A percentile compares a stretch with the other conserved stretches of the same genome.
phyloP scores from a whole-genome alignment of 179 eudicot genomes.

The Camellia oleifera region DNA sequence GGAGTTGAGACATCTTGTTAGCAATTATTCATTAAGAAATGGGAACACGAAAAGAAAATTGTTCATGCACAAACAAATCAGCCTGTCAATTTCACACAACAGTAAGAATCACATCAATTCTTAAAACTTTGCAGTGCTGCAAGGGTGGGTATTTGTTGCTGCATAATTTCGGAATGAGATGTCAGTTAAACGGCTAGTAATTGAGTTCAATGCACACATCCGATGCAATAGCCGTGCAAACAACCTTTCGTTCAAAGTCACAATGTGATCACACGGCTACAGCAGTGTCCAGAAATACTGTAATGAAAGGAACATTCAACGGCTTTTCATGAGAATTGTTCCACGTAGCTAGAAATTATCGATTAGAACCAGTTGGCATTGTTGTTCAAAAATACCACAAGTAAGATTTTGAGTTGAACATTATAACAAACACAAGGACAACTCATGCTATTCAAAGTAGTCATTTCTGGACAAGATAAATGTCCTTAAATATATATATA shows the following conservation, averaged over 20 bases:
- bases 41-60: background rate
- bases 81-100: background rate
- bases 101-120: background rate
- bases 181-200: no score
- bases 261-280: background rate
- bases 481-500: no score
- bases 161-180: no score
- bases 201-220: background rate
- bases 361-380: background rate
- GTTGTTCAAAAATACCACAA: background rate
- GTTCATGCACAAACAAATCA: background rate
- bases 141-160: no score
- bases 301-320: no score
- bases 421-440: background rate
- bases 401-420: background rate
- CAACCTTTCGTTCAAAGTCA: background rate
- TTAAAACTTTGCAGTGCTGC: no score
- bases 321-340: background rate
- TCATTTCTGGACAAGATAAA: no score
- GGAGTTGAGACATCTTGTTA: background rate
- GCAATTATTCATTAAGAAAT: background rate
- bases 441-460: no score
- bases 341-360: background rate
- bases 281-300: no score
- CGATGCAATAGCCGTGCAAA: background rate